Evolutionary conservation across 768 basidiomycete species (phyloP), one percentile per base, ranked within the genome.

Genomic region (Russula lepida): DNA sequence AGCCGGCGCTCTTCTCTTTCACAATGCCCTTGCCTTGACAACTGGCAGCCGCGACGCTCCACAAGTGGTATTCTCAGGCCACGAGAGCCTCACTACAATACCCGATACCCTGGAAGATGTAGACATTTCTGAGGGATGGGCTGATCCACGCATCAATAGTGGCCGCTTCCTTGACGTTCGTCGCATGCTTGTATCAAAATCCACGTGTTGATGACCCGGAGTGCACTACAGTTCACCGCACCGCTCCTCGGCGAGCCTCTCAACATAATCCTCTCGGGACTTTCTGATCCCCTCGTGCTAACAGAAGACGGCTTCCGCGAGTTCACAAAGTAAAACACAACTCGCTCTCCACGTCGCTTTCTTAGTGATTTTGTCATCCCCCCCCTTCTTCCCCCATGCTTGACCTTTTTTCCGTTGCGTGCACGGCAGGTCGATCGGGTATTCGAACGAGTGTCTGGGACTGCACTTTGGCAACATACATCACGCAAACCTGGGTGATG

Each of bases 401-500:
- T 33, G n/a, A 33, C 51, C 6, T 6, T 50, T 17, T 30, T 32
- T 25, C 15, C 21, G 17, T 27, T 41, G 43, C 19, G 21, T 12
- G 43, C 21, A 21, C 15, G 46, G 23, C 61, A 88, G 85, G 70
- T 90, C 90, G 9, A 79, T 92, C 35, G 92, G 90, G 2, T 92
- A 88, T 70, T 86, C 88, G 8, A 80, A 81, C 64, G 92, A 93
- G 71, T 94, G 92, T 69, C 71, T 93, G 6, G 89, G 90, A 3
- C 70, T 93, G 59, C 89, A 92, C 70, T 78, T 81, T 44, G 92
- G 92, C 28, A 73, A 82, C 61, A 75, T 85, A 35, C 92, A 94
- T 69, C 76, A 83, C 50, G 92, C 92, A 15, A 78, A 94, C 70
- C 80, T 94, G 8, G 92, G 92, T 28, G 92, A 94, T 67, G 92